A percentile compares a stretch with the other conserved stretches of the same genome.
phyloP scores from a whole-genome alignment of 2,329 filamentous ascomycete genomes.

The Polychaeton citri region DNA sequence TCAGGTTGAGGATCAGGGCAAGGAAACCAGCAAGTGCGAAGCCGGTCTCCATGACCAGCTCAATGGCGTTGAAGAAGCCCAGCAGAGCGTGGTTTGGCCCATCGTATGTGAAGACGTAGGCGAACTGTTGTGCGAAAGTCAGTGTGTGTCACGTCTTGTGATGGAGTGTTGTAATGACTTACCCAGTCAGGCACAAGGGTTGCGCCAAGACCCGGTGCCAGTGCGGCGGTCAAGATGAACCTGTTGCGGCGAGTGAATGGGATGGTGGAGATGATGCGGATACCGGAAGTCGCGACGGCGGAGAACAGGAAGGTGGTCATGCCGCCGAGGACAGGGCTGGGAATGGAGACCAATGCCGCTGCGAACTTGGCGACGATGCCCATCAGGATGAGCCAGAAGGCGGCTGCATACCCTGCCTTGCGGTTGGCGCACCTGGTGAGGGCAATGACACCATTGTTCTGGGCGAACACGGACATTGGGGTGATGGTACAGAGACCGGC shows the following conservation, averaged over 20 bases:
- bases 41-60: conserved; percentile 40
- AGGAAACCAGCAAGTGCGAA: conserved; percentile 64
- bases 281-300: conserved; percentile 62
- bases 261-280: conserved; percentile 59
- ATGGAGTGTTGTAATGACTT: conserved; percentile 9
- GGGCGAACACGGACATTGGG: conserved; percentile 64
- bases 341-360: conserved; percentile 64
- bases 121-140: conserved; percentile 34
- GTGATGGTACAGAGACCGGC: conserved; percentile 41
- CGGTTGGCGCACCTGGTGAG: conserved; percentile 71
- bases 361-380: conserved; percentile 76
- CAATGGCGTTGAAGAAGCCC: conserved; percentile 59
- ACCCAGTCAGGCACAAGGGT: conserved; percentile 31
- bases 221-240: conserved; percentile 65
- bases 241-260: conserved; percentile 67
- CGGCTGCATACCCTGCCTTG: conserved; percentile 66
- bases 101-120: conserved; percentile 57
- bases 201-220: conserved; percentile 55
- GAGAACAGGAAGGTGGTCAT: conserved; percentile 66
- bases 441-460: conserved; percentile 77
- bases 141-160: conserved; percentile 1
- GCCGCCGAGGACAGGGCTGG: conserved; percentile 35
- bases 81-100: conserved; percentile 53
- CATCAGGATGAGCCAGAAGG: conserved; percentile 65
- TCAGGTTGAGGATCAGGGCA: conserved; percentile 59